Evolutionary conservation across 306 rosid genomes (phyloP).

Genomic region (Pyrus bretschneideri): DNA sequence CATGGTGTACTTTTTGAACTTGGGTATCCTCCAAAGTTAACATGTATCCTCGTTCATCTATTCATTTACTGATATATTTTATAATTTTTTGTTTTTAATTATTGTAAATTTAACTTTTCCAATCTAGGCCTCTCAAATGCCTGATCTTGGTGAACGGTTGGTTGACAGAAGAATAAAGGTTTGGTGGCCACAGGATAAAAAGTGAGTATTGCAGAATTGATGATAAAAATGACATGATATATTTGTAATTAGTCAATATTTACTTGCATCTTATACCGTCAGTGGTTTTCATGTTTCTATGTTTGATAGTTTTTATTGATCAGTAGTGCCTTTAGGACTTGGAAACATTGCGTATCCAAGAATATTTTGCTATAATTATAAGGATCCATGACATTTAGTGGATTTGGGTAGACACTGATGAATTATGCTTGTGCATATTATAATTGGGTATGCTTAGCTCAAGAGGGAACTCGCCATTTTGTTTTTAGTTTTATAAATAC

Average conservation of each 20-base stretch:
- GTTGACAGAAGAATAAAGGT: conserved; percentile 58
- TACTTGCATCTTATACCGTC: background rate
- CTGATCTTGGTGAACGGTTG: conserved; percentile 23
- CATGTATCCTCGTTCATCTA: background rate
- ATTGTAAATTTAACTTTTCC: background rate
- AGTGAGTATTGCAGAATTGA: conserved; percentile 39
- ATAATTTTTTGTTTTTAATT: background rate
- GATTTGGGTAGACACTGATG: background rate
- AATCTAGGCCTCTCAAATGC: conserved; percentile 34
- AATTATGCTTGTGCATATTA: background rate
- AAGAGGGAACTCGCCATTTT: background rate
- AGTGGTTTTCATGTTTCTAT: background rate
- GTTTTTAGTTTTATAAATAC: background rate
- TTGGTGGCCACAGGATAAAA: conserved; percentile 81
- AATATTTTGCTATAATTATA: background rate
- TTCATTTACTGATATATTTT: background rate
- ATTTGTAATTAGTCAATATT: background rate
- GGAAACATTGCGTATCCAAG: background rate
- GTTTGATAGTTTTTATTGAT: background rate
- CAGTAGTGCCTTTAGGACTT: background rate
- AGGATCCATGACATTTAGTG: background rate
- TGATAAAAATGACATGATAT: conserved; percentile 5
- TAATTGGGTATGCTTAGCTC: background rate
- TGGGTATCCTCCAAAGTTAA: background rate
- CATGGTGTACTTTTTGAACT: background rate